These are phyloP conservation scores for Leccinum colubrinum DNA, from an alignment of 1,284 basidiomycete species.

Conservation along the genomic window DNA sequence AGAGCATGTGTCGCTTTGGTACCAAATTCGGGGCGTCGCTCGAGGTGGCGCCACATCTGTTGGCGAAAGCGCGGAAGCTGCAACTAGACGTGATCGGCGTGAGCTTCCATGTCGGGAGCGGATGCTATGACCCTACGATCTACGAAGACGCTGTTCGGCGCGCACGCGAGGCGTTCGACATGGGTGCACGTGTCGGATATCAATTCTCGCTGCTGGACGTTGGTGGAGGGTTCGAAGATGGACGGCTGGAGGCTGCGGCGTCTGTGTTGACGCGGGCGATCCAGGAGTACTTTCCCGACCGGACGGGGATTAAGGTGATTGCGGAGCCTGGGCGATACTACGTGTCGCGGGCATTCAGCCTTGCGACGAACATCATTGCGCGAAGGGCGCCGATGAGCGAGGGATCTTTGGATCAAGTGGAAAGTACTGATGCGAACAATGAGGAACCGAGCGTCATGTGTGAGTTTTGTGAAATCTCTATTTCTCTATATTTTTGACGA, in stretches of 20 bases:
- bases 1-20: conserved; percentile 90
- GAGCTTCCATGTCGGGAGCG: conserved; percentile 97
- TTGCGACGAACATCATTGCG: conserved; percentile 95
- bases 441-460: conserved; percentile 78
- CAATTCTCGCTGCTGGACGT: conserved; percentile 86
- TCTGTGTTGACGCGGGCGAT: conserved; percentile 72
- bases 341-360: conserved; percentile 89
- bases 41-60: conserved; percentile 74
- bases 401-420: conserved; percentile 4
- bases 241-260: conserved; percentile 84
- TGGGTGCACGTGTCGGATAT: conserved; percentile 84
- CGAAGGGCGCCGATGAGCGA: conserved; percentile 60
- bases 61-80: conserved; percentile 80
- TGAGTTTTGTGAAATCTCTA: conserved; percentile 42
- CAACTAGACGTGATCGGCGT: conserved; percentile 90
- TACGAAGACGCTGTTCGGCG: conserved; percentile 90
- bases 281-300: conserved; percentile 83
- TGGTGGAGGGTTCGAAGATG: conserved; percentile 94
- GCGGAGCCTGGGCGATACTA: conserved; percentile 97
- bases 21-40: conserved; percentile 98
- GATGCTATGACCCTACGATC: conserved; percentile 90
- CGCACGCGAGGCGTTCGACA: conserved; percentile 84
- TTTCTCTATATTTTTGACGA: conserved; percentile 4
- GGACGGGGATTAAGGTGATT: conserved; percentile 77
- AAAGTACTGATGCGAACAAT: conserved; percentile 22